These are phyloP conservation scores for Irpex rosettiformis DNA, from an alignment of 1,284 basidiomycete species.

Conservation along the genomic window DNA sequence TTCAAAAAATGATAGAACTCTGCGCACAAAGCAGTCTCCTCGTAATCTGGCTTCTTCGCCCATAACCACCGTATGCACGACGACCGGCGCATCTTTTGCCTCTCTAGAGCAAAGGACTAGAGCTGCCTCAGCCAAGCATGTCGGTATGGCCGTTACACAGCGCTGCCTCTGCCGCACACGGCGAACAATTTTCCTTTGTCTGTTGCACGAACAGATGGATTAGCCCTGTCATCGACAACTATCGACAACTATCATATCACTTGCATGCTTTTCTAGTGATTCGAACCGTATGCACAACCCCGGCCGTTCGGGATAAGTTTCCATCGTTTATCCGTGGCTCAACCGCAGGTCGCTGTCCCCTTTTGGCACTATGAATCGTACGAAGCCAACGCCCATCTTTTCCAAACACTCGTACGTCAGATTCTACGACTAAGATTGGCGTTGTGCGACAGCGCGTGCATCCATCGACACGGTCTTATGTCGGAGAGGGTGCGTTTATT, in stretches of 20 bases:
- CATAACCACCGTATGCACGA: not conserved
- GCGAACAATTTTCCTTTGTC: not conserved
- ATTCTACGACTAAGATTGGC: not conserved
- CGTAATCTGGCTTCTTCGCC: not conserved
- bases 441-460: not conserved
- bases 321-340: not conserved
- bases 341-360: not conserved
- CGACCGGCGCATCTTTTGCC: not conserved
- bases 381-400: not conserved
- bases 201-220: not conserved
- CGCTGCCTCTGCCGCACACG: not conserved
- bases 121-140: not conserved
- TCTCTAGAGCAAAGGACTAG: not conserved
- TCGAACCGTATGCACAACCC: not conserved
- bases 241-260: not conserved
- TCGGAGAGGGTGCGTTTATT: not conserved
- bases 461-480: not conserved
- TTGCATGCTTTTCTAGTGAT: not conserved
- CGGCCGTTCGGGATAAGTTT: not conserved
- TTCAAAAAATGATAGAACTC: not conserved
- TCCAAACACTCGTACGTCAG: not conserved
- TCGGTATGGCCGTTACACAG: not conserved
- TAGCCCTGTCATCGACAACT: not conserved
- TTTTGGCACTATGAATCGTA: not conserved
- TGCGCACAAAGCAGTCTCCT: not conserved